Base-by-base conservation (phyloP, 2,329 filamentous ascomycete species). In the Fusarium sp. region DNA sequence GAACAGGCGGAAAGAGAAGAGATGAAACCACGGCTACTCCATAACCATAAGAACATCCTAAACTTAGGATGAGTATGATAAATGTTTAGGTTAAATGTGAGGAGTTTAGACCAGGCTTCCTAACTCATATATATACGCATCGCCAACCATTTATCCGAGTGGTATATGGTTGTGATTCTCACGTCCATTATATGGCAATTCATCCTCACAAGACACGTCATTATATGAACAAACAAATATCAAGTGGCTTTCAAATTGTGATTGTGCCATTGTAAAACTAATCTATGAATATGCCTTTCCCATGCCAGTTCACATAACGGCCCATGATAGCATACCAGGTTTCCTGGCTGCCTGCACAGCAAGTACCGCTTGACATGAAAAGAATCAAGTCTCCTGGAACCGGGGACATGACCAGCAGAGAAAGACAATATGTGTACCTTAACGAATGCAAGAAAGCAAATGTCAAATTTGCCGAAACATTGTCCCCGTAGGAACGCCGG, bases 201-300 rank as follows among this genome's bases (percentile, higher is more conserved):
- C 48, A 24, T 34, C 28, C n/a, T 34, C n/a, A 47, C 54, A 34
- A 30, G 9, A 52, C 59, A 45, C 8, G n/a, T 45, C 38, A 56
- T 24, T 18, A n/a, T 20, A 32, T 30, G 30, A 24, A 45, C 30
- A 63, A 34, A 39, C 28, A 62, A 38, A 22, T 11, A 28, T 48
- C n/a, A 24, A 45, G 28, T 70, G 72, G 73, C 73, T 42, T 75
- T 66, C 72, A 75, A 75, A 75, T 75, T 75, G 66, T 73, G 61
- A 70, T 75, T 81, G 77, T 75, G 79, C 78, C 77, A 79, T 76
- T 75, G 76, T 70, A 76, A 77, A 78, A 76, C 79, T 81, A 79
- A 41, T 78, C 75, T 77, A 74, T 77, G 76, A 66, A 78, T 72
- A 48, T 64, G 59, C 50, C 57, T 62, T 62, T 57, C 65, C 61